Evolutionary conservation across 305 asterid species (phyloP).

Genomic region (Fraxinus sp.): DNA sequence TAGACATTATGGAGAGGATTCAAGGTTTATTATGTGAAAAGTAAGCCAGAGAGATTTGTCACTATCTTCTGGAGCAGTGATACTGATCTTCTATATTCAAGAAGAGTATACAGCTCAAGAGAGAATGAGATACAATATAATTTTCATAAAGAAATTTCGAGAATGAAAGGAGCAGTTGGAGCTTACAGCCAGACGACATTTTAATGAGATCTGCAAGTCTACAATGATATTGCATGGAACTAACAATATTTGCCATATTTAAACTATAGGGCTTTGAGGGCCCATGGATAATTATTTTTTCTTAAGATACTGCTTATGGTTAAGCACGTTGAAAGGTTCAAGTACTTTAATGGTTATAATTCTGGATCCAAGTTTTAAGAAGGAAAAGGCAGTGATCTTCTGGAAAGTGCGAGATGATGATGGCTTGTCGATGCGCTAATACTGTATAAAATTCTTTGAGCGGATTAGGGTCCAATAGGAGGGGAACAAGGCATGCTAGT

Average conservation of each 20-base stretch:
- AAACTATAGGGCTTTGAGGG: not conserved
- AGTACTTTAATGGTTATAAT: not conserved
- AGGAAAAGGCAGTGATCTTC: not conserved
- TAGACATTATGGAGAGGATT: not conserved
- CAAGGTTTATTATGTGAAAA: not conserved
- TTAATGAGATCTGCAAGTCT: not conserved
- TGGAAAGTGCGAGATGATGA: not conserved
- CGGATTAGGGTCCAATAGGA: not conserved
- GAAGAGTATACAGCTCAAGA: not conserved
- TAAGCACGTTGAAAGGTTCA: not conserved
- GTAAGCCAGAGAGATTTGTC: not conserved
- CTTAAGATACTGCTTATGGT: conserved; percentile 4
- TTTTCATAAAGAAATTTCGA: not conserved
- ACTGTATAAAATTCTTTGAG: not conserved
- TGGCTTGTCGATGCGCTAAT: not conserved
- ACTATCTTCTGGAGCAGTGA: not conserved
- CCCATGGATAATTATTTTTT: not conserved
- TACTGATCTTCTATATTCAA: not conserved
- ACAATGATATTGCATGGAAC: not conserved
- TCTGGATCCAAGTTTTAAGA: not conserved
- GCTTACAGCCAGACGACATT: not conserved
- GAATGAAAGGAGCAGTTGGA: not conserved
- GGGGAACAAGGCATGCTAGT: not conserved
- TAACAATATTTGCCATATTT: not conserved
- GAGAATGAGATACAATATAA: not conserved